Evolutionary conservation across 495 filamentous ascomycete genomes (phyloP).

Genomic region (Podospora fimiseda): DNA sequence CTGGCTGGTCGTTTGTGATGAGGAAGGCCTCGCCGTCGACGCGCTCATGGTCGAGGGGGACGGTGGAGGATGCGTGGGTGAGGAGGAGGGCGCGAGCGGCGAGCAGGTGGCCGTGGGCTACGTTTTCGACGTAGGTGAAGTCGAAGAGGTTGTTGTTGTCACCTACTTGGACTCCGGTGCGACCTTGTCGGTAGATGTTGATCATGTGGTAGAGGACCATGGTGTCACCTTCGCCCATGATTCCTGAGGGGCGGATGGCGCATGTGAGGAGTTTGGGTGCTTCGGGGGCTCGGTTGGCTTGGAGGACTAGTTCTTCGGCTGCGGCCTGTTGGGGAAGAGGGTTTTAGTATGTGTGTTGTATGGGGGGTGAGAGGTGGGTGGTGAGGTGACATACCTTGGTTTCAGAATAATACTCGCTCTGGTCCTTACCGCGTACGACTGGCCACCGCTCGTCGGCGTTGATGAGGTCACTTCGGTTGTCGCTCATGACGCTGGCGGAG

Average conservation of each 20-base stretch:
- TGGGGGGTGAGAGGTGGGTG: neutral
- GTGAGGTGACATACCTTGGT: conserved; percentile 55
- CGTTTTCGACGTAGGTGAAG: conserved; percentile 75
- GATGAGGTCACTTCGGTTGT: conserved; percentile 71
- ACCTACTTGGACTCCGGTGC: conserved; percentile 78
- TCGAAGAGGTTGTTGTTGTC: conserved; percentile 84
- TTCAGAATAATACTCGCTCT: conserved; percentile 88
- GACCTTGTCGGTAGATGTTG: conserved; percentile 54
- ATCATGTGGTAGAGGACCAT: conserved; percentile 59
- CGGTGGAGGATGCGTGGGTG: conserved; percentile 46
- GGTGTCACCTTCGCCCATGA: conserved; percentile 84
- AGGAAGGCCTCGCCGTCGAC: conserved; percentile 95
- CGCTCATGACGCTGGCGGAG: conserved; percentile 80
- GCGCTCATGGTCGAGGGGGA: conserved; percentile 64
- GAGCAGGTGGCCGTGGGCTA: conserved; percentile 67
- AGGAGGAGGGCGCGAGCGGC: conserved; percentile 66
- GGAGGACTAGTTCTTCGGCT: conserved; percentile 78
- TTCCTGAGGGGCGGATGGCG: conserved; percentile 80
- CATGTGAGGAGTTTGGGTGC: conserved; percentile 62
- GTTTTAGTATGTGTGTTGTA: conserved; percentile 7
- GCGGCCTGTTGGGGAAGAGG: conserved; percentile 54
- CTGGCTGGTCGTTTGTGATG: conserved; percentile 84
- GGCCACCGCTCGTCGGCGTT: conserved; percentile 90
- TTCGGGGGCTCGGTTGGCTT: conserved; percentile 65
- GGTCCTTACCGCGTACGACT: conserved; percentile 58